Percentiles rank a stretch among this genome's conserved stretches.
Evolutionary conservation across 2,329 filamentous ascomycete genomes (phyloP).

Genomic region (Acrodontium crateriforme): DNA sequence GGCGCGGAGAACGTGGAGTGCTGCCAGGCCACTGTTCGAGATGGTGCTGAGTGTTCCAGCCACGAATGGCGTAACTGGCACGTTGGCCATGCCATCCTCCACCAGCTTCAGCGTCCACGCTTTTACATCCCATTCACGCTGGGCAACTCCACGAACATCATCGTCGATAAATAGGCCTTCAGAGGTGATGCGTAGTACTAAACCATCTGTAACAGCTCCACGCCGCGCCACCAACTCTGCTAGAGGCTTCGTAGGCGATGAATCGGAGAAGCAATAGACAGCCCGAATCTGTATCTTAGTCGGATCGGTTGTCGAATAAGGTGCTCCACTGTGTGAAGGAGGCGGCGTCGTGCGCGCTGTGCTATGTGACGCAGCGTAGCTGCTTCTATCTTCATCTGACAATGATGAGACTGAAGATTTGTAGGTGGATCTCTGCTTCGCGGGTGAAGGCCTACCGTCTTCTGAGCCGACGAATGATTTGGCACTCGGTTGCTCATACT

Average conservation of each 20-base stretch:
- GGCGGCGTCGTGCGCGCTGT: slow-evolving; percentile 76
- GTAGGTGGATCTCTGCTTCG: slow-evolving; percentile 33
- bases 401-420: slow-evolving; percentile 22
- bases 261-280: slow-evolving; percentile 84
- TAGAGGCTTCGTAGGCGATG: slow-evolving; percentile 77
- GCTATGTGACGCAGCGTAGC: slow-evolving; percentile 71
- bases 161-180: slow-evolving; percentile 97
- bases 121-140: slow-evolving; percentile 97
- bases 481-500: slow-evolving; percentile 37
- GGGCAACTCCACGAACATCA: slow-evolving; percentile 77
- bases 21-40: slow-evolving; percentile 16
- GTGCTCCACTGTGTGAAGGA: slow-evolving; percentile 51
- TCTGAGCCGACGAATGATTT: slow-evolving; percentile 47
- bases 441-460: slow-evolving; percentile 34
- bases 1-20: slow-evolving; percentile 44
- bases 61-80: too few relatives aligned
- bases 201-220: slow-evolving; percentile 75
- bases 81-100: slow-evolving; percentile 44
- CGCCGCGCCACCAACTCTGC: slow-evolving; percentile 78
- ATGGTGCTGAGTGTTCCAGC: slow-evolving; percentile 23
- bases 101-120: slow-evolving; percentile 91
- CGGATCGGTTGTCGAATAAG: slow-evolving; percentile 79
- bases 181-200: slow-evolving; percentile 82
- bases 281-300: slow-evolving; percentile 93
- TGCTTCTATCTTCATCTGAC: slow-evolving; percentile 62